Conservation (phyloP, 176 grass and related monocot species). For the Olyra latifolia region DNA sequence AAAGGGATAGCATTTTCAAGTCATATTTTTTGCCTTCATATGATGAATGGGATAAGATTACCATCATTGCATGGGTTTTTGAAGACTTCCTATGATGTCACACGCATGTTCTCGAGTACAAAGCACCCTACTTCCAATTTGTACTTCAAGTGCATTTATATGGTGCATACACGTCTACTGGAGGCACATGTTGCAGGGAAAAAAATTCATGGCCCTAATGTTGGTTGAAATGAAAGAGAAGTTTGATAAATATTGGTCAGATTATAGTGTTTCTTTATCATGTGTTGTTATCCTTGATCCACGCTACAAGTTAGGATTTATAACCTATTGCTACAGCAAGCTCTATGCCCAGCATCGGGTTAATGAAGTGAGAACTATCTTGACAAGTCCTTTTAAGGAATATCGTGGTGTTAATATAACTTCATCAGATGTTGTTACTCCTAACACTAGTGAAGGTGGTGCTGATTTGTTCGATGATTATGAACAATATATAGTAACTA, state of each 20-base stretch:
- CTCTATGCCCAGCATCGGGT: not conserved
- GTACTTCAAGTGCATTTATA: too few relatives aligned
- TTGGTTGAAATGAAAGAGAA: not conserved
- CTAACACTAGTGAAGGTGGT: not conserved
- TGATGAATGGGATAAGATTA: too few relatives aligned
- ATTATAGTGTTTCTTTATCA: not conserved
- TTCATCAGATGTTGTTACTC: not conserved
- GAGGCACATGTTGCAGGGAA: too few relatives aligned
- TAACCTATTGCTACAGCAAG: not conserved
- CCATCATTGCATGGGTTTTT: too few relatives aligned
- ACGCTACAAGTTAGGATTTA: not conserved
- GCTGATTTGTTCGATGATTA: not conserved
- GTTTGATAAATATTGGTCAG: not conserved
- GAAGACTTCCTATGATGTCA: too few relatives aligned
- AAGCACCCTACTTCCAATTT: too few relatives aligned
- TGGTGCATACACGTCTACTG: too few relatives aligned
- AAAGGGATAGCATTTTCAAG: too few relatives aligned
- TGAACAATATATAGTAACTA: not conserved
- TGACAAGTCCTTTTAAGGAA: not conserved
- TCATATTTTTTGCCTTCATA: too few relatives aligned
- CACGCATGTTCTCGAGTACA: too few relatives aligned
- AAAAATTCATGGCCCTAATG: not conserved
- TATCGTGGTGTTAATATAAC: not conserved
- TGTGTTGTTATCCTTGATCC: not conserved
- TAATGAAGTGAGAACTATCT: not conserved